Percentiles rank a stretch among this genome's conserved stretches.
These are phyloP conservation scores for Scenedesmus sp. DNA, from an alignment of 163 green algal species.

Conservation along the genomic window DNA sequence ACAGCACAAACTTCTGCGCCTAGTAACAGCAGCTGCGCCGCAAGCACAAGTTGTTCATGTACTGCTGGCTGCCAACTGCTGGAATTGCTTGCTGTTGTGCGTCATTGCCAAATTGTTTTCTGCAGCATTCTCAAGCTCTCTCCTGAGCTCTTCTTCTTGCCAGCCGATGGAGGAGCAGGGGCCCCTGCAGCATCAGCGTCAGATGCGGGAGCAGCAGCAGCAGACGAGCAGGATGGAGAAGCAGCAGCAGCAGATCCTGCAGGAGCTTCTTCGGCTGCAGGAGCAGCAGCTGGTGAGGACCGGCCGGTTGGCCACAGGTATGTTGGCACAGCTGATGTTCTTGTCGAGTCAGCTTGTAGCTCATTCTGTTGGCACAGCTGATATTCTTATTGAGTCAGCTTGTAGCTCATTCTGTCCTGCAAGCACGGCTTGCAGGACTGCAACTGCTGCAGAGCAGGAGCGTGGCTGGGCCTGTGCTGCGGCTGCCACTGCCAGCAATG, in stretches of 20 bases:
- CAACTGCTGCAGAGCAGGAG: background rate
- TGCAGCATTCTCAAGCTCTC: slow-evolving; percentile 46
- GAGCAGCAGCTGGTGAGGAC: background rate
- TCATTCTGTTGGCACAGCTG: no score
- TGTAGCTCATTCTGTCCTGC: background rate
- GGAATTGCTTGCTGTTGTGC: background rate
- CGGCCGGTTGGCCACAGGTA: slow-evolving; percentile 1
- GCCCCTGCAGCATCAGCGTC: slow-evolving; percentile 16
- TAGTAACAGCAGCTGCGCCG: background rate
- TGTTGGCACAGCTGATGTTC: background rate
- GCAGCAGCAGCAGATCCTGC: slow-evolving; percentile 19
- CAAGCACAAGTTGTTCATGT: background rate
- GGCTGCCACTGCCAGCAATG: background rate
- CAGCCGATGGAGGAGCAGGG: background rate
- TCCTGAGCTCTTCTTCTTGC: slow-evolving; percentile 11
- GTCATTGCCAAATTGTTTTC: background rate
- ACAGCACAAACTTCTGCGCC: background rate
- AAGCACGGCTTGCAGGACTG: background rate
- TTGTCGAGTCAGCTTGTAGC: background rate
- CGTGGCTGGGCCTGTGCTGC: background rate
- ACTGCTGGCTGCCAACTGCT: background rate
- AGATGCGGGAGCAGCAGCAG: background rate
- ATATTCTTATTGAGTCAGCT: background rate
- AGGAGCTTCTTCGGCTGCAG: background rate
- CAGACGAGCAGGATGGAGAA: slow-evolving; percentile 3